Conservation (phyloP, 1,284 basidiomycete genomes). For the Pholiota adiposa region DNA sequence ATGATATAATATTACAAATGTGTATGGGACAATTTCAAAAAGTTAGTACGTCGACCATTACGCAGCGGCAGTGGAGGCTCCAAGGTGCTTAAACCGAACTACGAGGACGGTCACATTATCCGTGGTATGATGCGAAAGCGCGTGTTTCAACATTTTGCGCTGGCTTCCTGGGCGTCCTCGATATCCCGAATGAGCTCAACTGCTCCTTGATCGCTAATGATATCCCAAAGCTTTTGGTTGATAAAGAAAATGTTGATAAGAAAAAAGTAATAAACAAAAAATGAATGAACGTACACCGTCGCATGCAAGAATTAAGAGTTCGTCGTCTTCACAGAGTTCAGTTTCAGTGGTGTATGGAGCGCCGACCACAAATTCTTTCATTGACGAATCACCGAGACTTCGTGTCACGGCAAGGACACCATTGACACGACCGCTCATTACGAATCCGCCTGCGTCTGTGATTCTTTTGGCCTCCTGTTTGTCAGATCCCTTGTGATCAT, state of each 20-base stretch:
- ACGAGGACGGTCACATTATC: slow-evolving; percentile 90
- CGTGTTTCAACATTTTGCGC: slow-evolving; percentile 82
- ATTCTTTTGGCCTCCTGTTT: slow-evolving; percentile 97
- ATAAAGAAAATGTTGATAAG: slow-evolving; percentile 16
- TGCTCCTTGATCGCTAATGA: slow-evolving; percentile 90
- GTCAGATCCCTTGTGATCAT: slow-evolving; percentile 99
- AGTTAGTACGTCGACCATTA: neutral
- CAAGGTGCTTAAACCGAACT: slow-evolving; percentile 65
- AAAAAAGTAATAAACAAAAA: neutral
- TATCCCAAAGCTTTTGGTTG: slow-evolving; percentile 93
- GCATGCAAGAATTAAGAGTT: slow-evolving; percentile 95
- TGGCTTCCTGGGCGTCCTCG: slow-evolving; percentile 85
- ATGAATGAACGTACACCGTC: slow-evolving; percentile 87
- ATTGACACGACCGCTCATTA: slow-evolving; percentile 98
- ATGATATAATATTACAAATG: neutral
- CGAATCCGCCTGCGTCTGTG: slow-evolving; percentile 96
- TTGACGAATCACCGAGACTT: slow-evolving; percentile 94
- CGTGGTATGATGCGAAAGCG: slow-evolving; percentile 85
- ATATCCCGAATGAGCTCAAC: slow-evolving; percentile 83
- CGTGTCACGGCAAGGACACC: slow-evolving; percentile 96
- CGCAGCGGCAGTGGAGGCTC: slow-evolving; percentile 20
- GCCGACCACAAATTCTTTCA: slow-evolving; percentile 99
- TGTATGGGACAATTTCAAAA: neutral
- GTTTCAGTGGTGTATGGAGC: slow-evolving; percentile 99
- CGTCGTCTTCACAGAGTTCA: slow-evolving; percentile 86